These are phyloP conservation scores for Tubosaeta brunneosetosa DNA, from an alignment of 768 basidiomycete species.

Conservation along the genomic window DNA sequence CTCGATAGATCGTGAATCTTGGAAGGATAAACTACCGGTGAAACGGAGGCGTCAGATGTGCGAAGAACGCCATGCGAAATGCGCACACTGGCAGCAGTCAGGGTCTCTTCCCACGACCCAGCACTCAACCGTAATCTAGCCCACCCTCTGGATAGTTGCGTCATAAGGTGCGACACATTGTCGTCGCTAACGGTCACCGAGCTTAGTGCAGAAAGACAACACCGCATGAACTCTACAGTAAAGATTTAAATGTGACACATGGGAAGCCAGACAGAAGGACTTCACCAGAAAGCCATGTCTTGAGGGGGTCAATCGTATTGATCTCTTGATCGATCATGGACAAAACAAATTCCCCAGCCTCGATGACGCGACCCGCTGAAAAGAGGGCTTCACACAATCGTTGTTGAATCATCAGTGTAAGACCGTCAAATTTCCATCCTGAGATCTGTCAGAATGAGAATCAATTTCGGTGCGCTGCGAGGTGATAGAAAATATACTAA, in stretches of 20 bases:
- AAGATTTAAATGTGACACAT: too few relatives aligned
- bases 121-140: neutral
- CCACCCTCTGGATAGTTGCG: neutral
- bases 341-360: neutral
- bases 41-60: neutral
- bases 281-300: too few relatives aligned
- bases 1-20: neutral
- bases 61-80: neutral
- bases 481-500: neutral
- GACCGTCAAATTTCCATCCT: slow-evolving; percentile 7
- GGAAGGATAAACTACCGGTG: neutral
- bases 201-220: neutral
- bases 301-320: too few relatives aligned
- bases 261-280: too few relatives aligned
- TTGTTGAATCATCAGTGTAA: neutral
- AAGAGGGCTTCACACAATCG: slow-evolving; percentile 2
- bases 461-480: neutral
- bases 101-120: slow-evolving; percentile 3
- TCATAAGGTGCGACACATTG: too few relatives aligned
- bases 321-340: neutral
- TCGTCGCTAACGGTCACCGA: neutral
- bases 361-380: neutral
- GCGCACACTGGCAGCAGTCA: slow-evolving; percentile 1
- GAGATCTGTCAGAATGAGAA: neutral
- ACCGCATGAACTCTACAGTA: neutral